phyloP scores from a whole-genome alignment of 2,329 filamentous ascomycete genomes.

The Trichoderma aggressivum region DNA sequence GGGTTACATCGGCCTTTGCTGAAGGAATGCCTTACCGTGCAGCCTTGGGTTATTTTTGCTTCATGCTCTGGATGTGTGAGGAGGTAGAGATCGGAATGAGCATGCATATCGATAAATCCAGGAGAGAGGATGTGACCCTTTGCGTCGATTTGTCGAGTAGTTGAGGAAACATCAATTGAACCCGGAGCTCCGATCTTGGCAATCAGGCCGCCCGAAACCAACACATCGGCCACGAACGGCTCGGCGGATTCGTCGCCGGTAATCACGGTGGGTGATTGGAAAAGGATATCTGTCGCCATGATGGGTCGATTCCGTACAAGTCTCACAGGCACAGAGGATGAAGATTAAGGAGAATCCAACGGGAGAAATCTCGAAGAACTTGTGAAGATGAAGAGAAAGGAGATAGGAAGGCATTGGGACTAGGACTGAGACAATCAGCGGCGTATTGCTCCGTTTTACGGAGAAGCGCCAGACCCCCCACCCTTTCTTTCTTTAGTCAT shows the following conservation, averaged over 20 bases:
- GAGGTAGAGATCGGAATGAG: slow-evolving; percentile 27
- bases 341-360: not conserved
- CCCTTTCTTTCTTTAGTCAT: slow-evolving; percentile 9
- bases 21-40: slow-evolving; percentile 23
- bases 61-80: slow-evolving; percentile 25
- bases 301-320: not conserved
- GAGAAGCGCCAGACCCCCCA: slow-evolving; percentile 10
- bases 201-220: slow-evolving; percentile 23
- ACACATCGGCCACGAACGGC: slow-evolving; percentile 25
- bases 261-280: slow-evolving; percentile 24
- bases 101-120: slow-evolving; percentile 29
- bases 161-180: slow-evolving; percentile 15
- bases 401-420: not conserved
- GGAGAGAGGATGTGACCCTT: slow-evolving; percentile 24
- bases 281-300: slow-evolving; percentile 21
- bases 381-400: not conserved
- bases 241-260: slow-evolving; percentile 23
- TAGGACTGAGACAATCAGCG: not conserved
- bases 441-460: not conserved
- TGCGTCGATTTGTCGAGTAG: slow-evolving; percentile 21
- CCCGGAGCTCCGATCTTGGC: slow-evolving; percentile 22
- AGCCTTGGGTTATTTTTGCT: slow-evolving; percentile 27
- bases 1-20: not conserved
- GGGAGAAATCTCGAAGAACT: not conserved
- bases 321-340: not conserved